Percentiles rank a stretch among this genome's conserved stretches.
Evolutionary conservation across 306 rosid genomes (phyloP).

Genomic region (Prunus salicina): DNA sequence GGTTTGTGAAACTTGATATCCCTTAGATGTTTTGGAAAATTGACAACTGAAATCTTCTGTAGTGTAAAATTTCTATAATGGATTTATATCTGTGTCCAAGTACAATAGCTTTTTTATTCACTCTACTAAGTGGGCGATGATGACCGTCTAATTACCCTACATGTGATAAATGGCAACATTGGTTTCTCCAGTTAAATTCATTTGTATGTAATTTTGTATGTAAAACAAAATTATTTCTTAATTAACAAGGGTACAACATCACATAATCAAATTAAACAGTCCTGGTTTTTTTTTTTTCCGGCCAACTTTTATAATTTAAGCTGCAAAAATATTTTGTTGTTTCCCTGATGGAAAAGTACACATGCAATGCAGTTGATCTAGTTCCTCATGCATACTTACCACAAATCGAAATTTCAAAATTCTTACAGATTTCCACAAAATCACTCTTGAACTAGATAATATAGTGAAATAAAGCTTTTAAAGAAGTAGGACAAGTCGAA

Average conservation of each 20-base stretch:
- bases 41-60: not conserved
- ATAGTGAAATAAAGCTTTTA: not conserved
- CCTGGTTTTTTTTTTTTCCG: too few species aligned
- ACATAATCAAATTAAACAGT: not conserved
- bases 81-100: not conserved
- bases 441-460: not conserved
- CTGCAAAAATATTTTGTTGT: too few species aligned
- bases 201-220: not conserved
- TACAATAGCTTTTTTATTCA: not conserved
- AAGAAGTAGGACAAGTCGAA: not conserved
- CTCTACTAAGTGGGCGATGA: not conserved
- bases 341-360: too few species aligned
- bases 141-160: not conserved
- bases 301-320: too few species aligned
- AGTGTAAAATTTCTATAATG: not conserved
- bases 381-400: too few species aligned
- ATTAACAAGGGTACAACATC: not conserved
- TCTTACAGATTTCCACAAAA: not conserved
- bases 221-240: not conserved
- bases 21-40: not conserved
- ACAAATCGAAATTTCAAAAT: not conserved
- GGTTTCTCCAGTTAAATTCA: not conserved
- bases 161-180: not conserved
- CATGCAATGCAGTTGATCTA: too few species aligned
- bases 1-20: not conserved